Conservation (phyloP, 2,329 filamentous ascomycete genomes). For the Aspergillus candidus region DNA sequence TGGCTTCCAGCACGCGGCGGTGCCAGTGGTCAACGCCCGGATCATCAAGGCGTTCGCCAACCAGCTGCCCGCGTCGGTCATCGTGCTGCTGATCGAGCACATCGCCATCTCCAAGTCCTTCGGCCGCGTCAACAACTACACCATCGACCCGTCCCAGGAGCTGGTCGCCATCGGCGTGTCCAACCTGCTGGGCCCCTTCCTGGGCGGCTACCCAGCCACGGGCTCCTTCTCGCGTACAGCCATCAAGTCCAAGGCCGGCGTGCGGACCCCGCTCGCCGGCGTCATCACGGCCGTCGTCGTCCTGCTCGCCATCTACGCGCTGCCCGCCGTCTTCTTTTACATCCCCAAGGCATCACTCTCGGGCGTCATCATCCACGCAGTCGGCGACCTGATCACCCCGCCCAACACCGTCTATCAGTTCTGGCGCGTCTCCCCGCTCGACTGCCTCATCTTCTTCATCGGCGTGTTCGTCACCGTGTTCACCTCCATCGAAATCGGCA, state of each 20-base stretch:
- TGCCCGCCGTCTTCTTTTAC: conserved; percentile 87
- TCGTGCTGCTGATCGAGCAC: conserved; percentile 94
- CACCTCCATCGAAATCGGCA: conserved; percentile 79
- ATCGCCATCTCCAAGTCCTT: conserved; percentile 98
- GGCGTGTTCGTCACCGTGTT: conserved; percentile 90
- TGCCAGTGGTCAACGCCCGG: conserved; percentile 60
- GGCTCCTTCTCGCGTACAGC: conserved; percentile 95
- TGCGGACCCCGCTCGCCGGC: conserved; percentile 83
- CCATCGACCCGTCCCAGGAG: conserved; percentile 91
- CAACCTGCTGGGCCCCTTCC: conserved; percentile 84
- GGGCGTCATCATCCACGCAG: conserved; percentile 92
- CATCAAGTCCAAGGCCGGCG: conserved; percentile 95
- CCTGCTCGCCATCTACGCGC: conserved; percentile 79
- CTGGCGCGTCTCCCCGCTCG: conserved; percentile 85
- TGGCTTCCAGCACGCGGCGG: conserved; percentile 74
- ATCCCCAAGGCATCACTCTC: conserved; percentile 76
- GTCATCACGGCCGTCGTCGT: conserved; percentile 82
- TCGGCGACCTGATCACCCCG: conserved; percentile 84
- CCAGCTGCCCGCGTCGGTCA: conserved; percentile 77
- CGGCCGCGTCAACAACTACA: conserved; percentile 91
- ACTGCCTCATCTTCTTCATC: conserved; percentile 86
- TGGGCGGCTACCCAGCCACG: conserved; percentile 86
- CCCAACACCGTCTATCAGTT: conserved; percentile 92
- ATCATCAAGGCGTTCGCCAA: conserved; percentile 64
- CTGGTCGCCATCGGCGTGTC: conserved; percentile 88